phyloP scores from a whole-genome alignment of 768 basidiomycete genomes.

The Termitomyces sp. region DNA sequence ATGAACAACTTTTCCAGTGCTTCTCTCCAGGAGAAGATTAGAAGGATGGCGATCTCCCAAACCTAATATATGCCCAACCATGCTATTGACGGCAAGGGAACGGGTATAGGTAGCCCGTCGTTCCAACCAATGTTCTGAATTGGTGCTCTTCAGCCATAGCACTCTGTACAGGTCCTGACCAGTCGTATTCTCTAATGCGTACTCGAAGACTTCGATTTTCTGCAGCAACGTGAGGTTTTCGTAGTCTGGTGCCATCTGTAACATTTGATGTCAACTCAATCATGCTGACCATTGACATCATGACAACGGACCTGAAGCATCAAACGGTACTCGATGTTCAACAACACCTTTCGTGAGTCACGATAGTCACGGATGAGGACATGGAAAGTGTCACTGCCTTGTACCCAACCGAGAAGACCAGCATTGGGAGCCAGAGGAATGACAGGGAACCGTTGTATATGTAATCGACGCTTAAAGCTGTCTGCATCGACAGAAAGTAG shows the following conservation, averaged over 20 bases:
- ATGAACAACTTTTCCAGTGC: slow-evolving; percentile 93
- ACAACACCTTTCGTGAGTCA: slow-evolving; percentile 91
- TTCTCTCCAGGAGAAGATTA: slow-evolving; percentile 88
- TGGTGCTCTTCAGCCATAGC: slow-evolving; percentile 91
- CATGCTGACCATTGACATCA: background rate
- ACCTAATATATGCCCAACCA: slow-evolving; percentile 98
- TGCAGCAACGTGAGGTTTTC: slow-evolving; percentile 91
- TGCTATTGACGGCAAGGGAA: slow-evolving; percentile 93
- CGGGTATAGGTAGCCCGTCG: slow-evolving; percentile 94
- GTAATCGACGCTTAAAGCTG: slow-evolving; percentile 93
- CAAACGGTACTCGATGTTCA: slow-evolving; percentile 97
- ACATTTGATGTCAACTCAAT: background rate
- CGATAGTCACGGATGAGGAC: slow-evolving; percentile 95
- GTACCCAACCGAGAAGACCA: slow-evolving; percentile 93
- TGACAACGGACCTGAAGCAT: slow-evolving; percentile 80
- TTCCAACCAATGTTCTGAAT: slow-evolving; percentile 98
- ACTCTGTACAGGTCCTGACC: slow-evolving; percentile 97
- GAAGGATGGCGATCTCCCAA: slow-evolving; percentile 98
- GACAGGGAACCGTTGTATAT: slow-evolving; percentile 90
- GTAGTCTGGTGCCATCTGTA: slow-evolving; percentile 98
- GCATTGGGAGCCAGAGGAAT: slow-evolving; percentile 95
- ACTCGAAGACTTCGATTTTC: slow-evolving; percentile 99
- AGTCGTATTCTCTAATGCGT: slow-evolving; percentile 96
- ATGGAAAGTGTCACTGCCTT: slow-evolving; percentile 93
- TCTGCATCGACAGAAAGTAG: slow-evolving; percentile 89